Evolutionary conservation across 106 monocot species (phyloP), one percentile per base, ranked within the genome.

Genomic region (Xerophyta viscosa): DNA sequence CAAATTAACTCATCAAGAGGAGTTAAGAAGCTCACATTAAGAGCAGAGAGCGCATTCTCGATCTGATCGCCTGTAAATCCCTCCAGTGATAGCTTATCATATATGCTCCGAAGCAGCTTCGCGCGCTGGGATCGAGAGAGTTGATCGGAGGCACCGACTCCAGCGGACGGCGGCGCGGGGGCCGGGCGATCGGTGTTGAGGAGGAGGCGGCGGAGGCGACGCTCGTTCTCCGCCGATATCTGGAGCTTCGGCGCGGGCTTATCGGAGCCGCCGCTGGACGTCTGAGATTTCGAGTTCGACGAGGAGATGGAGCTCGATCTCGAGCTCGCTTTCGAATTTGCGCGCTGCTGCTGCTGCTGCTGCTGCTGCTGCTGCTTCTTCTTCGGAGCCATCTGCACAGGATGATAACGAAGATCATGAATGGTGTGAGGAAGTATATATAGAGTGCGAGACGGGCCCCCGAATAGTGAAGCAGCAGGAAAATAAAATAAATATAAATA

Each of bases 171-270:
- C 44, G 58, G 56, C 44, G 49, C 23, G 49, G 64, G 45, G 1
- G 53, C 37, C 3, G 84, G 72, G 11, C 62, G 28, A 18, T 84
- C 78, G 60, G 73, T 77, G 73, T 89, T 96, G 27, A 88, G 67
- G 47, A 89, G 85, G 39, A 86, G 81, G 42, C 76, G 81, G 43
- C 89, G 89, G 58, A 98, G 85, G 31, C 81, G 79, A 49, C 88
- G 81, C 68, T 96, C 94, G 59, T 96, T 96, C 67, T 96, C 94
- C 20, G 75, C 84, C 19, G 94, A 96, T 50, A 96, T 88, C 68
- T 85, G 81, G 36, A 96, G 81, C 44, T 82, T 88, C 33, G 94
- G 81, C n/a, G 84, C 73, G 31, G 77, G 27, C 63, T 77, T 79
- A 10, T 65, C n/a, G n/a, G n/a, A n/a, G n/a, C n/a, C n/a, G 23